phyloP scores from a whole-genome alignment of 306 rosid genomes.

The Gynostemma pentaphyllum region DNA sequence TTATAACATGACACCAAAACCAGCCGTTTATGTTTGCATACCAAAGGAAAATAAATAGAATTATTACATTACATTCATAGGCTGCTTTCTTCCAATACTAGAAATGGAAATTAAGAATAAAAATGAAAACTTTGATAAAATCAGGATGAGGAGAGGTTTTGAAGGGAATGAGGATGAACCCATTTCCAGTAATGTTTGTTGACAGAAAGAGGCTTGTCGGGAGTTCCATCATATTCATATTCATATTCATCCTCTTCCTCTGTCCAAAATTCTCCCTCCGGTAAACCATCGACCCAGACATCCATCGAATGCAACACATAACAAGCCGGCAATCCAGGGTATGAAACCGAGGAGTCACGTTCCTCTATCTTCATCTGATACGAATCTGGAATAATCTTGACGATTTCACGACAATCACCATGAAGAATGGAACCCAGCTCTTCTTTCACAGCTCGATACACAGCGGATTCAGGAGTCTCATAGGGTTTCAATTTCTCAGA shows the following conservation, averaged over 20 bases:
- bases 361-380: constrained; percentile 70
- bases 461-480: constrained; percentile 71
- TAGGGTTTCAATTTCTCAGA: constrained; percentile 94
- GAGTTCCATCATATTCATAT: constrained; percentile 26
- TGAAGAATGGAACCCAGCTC: constrained; percentile 65
- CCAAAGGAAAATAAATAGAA: too few species aligned
- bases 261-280: constrained; percentile 71
- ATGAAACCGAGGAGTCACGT: constrained; percentile 66
- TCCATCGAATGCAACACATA: constrained; percentile 66
- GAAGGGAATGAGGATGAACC: constrained; percentile 59
- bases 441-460: constrained; percentile 54
- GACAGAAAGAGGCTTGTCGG: constrained; percentile 53
- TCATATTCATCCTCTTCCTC: constrained; percentile 58
- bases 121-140: too few species aligned
- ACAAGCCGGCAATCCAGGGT: constrained; percentile 89
- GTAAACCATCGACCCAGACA: constrained; percentile 63
- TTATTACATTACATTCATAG: too few species aligned
- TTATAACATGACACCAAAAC: too few species aligned
- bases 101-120: too few species aligned
- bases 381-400: constrained; percentile 56
- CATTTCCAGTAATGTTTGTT: constrained; percentile 93
- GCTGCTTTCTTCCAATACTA: too few species aligned
- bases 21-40: too few species aligned
- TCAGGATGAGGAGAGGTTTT: too few species aligned
- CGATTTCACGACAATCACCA: constrained; percentile 19